phyloP scores from a whole-genome alignment of 768 basidiomycete species.

The Lepiota venenata region DNA sequence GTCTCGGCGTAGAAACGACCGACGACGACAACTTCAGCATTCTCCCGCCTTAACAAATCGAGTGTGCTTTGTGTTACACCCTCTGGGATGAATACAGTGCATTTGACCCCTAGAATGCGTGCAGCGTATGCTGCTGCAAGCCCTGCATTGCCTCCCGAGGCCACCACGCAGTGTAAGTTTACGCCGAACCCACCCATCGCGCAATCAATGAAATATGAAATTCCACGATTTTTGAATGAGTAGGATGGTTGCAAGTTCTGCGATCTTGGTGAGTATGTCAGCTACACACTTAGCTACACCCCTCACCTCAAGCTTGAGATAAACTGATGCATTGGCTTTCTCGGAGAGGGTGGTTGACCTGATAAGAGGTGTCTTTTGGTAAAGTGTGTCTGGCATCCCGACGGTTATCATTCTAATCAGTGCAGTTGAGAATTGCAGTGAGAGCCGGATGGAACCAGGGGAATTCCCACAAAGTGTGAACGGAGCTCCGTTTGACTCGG shows the following conservation, averaged over 20 bases:
- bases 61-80: slow-evolving; percentile 47
- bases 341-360: slow-evolving; percentile 58
- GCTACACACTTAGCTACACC: not conserved
- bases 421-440: not conserved
- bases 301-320: slow-evolving; percentile 72
- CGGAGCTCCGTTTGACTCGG: not conserved
- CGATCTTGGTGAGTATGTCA: not conserved
- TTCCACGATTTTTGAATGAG: slow-evolving; percentile 77
- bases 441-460: not conserved
- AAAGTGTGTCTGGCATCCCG: slow-evolving; percentile 27
- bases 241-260: slow-evolving; percentile 72
- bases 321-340: slow-evolving; percentile 46
- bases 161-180: slow-evolving; percentile 58
- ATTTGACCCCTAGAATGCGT: slow-evolving; percentile 46
- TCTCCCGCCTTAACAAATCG: slow-evolving; percentile 46
- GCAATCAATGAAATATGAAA: slow-evolving; percentile 57
- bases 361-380: slow-evolving; percentile 65
- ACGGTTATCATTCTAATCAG: not conserved
- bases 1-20: slow-evolving; percentile 62
- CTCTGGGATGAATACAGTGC: slow-evolving; percentile 66
- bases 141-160: slow-evolving; percentile 82
- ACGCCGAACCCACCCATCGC: slow-evolving; percentile 49
- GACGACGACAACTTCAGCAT: slow-evolving; percentile 53
- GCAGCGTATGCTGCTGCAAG: slow-evolving; percentile 68
- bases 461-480: not conserved